These are phyloP conservation scores for Xylaria castorea DNA, from an alignment of 495 filamentous ascomycete genomes.

Conservation along the genomic window DNA sequence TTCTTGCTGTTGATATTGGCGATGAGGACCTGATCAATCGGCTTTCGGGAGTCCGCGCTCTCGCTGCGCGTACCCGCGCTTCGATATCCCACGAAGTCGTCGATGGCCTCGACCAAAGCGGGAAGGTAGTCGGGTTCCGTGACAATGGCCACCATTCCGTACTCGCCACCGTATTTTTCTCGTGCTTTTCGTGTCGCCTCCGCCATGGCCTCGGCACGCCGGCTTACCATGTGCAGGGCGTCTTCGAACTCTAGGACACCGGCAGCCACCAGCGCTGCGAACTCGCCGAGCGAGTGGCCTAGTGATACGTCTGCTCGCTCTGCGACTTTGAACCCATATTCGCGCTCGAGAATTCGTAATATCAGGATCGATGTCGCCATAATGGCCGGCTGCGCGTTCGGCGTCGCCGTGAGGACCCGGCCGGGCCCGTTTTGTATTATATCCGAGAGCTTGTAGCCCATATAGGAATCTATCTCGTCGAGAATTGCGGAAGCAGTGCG, in stretches of 20 bases:
- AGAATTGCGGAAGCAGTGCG: constrained; percentile 71
- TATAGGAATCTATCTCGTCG: constrained; percentile 80
- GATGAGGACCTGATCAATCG: constrained; percentile 86
- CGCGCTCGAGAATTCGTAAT: constrained; percentile 83
- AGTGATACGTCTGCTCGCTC: constrained; percentile 80
- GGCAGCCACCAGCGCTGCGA: constrained; percentile 84
- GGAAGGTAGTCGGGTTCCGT: constrained; percentile 78
- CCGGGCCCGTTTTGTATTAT: constrained; percentile 83
- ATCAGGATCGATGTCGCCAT: constrained; percentile 93
- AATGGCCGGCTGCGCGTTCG: constrained; percentile 92
- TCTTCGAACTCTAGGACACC: constrained; percentile 79
- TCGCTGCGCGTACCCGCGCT: constrained; percentile 70
- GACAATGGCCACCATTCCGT: constrained; percentile 93
- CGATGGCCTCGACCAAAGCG: constrained; percentile 71
- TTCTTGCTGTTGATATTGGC: constrained; percentile 96
- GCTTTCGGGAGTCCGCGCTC: constrained; percentile 66
- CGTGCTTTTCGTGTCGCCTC: constrained; percentile 70
- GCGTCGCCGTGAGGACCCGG: constrained; percentile 75
- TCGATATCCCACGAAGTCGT: constrained; percentile 78
- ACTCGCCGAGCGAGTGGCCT: constrained; percentile 95
- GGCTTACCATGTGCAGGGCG: constrained; percentile 76
- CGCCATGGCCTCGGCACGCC: constrained; percentile 85
- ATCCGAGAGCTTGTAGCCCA: constrained; percentile 72
- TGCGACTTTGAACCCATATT: constrained; percentile 76
- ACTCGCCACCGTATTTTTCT: constrained; percentile 70